Evolutionary conservation across 2,329 filamentous ascomycete species (phyloP).

Genomic region (Penicillium sp.): DNA sequence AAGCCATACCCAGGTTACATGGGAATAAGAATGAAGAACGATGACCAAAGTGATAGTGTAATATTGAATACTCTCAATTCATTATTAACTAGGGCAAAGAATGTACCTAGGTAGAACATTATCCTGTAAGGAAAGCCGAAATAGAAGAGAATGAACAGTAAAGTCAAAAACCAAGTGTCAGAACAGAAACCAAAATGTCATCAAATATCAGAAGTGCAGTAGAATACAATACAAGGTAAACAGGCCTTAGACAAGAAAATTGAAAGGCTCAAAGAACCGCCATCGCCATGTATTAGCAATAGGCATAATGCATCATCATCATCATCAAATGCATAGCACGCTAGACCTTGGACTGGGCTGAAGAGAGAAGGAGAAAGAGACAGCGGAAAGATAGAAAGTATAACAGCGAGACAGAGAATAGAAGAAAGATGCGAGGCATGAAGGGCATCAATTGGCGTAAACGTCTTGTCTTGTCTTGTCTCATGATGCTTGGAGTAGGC

Average conservation of each 20-base stretch:
- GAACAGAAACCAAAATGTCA: neutral
- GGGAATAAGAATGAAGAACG: neutral
- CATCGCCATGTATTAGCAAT: constrained; percentile 1
- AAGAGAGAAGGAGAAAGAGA: neutral
- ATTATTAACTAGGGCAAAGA: neutral
- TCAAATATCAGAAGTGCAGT: neutral
- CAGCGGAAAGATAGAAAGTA: neutral
- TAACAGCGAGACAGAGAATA: neutral
- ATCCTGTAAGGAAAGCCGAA: neutral
- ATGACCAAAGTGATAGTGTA: neutral
- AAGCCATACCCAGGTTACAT: neutral
- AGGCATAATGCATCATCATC: constrained; percentile 3
- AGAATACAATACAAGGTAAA: neutral
- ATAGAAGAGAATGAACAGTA: neutral
- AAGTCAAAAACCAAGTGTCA: neutral
- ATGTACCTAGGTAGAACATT: neutral
- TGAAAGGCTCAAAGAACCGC: constrained; percentile 1
- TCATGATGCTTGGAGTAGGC: neutral
- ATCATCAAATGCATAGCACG: constrained; percentile 4
- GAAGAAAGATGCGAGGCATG: constrained; percentile 4
- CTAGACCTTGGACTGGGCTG: constrained; percentile 12
- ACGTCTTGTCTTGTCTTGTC: constrained; percentile 8
- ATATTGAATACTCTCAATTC: neutral
- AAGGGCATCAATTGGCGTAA: constrained; percentile 14
- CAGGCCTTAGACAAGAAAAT: neutral